A percentile compares a stretch with the other conserved stretches of the same genome.
phyloP scores from a whole-genome alignment of 768 basidiomycete species.

The Leccinum ochraceum region DNA sequence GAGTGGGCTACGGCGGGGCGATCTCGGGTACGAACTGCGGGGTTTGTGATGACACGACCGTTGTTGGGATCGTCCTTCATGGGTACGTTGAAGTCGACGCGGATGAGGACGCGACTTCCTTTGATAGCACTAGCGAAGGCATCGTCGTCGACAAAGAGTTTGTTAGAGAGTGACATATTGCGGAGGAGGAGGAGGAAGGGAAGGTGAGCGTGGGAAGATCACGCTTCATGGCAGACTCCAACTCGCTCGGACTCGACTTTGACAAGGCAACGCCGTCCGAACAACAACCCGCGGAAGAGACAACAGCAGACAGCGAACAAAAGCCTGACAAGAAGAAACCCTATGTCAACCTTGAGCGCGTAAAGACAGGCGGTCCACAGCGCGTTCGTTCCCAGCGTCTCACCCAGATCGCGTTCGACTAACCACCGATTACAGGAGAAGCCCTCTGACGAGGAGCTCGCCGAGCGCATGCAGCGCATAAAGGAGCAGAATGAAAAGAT shows the following conservation, averaged over 20 bases:
- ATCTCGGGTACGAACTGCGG: conserved; percentile 66
- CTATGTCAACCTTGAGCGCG: conserved; percentile 81
- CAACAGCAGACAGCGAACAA: conserved; percentile 8
- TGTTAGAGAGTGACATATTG: conserved; percentile 96
- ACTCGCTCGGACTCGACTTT: conserved; percentile 75
- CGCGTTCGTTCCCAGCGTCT: conserved; percentile 44
- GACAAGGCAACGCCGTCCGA: conserved; percentile 34
- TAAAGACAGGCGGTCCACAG: conserved; percentile 77
- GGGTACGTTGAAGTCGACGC: conserved; percentile 96
- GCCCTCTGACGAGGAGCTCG: conserved; percentile 63
- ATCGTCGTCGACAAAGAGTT: conserved; percentile 90
- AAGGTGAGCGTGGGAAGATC: conserved; percentile 22
- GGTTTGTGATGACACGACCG: conserved; percentile 94
- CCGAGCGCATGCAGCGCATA: conserved; percentile 68
- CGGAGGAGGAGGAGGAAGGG: background rate
- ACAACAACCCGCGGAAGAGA: conserved; percentile 8
- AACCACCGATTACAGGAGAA: conserved; percentile 55
- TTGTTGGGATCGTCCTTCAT: conserved; percentile 68
- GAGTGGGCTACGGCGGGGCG: conserved; percentile 3
- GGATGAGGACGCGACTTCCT: conserved; percentile 87
- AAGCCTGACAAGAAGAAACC: conserved; percentile 62
- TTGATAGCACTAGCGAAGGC: conserved; percentile 54
- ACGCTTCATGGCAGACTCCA: conserved; percentile 45
- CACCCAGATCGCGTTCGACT: conserved; percentile 6
- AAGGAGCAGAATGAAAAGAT: conserved; percentile 76